Conservation (phyloP, 2,329 filamentous ascomycete genomes). For the Colletotrichum lentis region DNA sequence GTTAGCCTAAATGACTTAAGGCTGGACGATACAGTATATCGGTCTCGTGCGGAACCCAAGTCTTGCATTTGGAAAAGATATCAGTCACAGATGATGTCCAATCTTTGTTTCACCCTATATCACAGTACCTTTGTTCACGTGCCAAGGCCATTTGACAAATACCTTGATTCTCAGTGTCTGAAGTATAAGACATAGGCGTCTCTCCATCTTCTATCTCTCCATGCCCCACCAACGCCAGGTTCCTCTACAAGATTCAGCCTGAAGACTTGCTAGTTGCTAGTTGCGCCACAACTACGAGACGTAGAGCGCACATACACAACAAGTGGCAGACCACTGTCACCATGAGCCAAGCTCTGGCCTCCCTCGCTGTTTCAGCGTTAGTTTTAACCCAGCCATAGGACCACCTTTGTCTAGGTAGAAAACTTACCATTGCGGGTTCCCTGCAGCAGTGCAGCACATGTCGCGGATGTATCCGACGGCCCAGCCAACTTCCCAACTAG, state of each 20-base stretch:
- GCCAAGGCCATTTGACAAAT: no score
- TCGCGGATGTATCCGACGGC: slow-evolving; percentile 4
- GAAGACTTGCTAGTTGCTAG: neutral
- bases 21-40: no score
- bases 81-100: no score
- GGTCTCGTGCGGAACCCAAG: no score
- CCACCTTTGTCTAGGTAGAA: neutral
- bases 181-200: no score
- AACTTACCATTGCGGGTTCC: slow-evolving; percentile 5
- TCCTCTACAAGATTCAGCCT: neutral
- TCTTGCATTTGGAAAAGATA: no score
- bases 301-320: slow-evolving; percentile 7
- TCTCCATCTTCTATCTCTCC: neutral
- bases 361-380: slow-evolving; percentile 5
- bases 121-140: no score
- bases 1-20: no score
- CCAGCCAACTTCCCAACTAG: slow-evolving; percentile 1
- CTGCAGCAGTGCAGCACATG: slow-evolving; percentile 2
- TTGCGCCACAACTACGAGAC: slow-evolving; percentile 2
- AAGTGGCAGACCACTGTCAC: slow-evolving; percentile 8
- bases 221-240: neutral
- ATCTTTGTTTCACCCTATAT: no score
- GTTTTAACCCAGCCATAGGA: neutral
- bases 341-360: slow-evolving; percentile 4
- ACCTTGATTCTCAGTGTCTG: no score